Evolutionary conservation across 2,329 filamentous ascomycete genomes (phyloP).

Genomic region (Aaosphaeria pasadenensis): DNA sequence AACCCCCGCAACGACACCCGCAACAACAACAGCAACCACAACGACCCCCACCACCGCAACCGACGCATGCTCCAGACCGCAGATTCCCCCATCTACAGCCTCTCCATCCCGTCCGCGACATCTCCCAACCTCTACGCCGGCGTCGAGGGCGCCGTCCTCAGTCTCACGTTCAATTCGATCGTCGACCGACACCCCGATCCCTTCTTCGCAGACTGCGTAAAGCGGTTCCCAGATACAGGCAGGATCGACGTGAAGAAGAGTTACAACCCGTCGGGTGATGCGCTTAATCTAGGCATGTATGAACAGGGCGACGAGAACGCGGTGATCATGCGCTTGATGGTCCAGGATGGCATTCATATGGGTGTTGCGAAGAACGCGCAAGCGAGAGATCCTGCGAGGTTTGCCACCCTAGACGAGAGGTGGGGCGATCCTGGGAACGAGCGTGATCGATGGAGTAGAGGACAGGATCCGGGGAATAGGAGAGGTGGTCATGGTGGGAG

Average conservation of each 20-base stretch:
- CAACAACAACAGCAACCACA: constrained; percentile 1
- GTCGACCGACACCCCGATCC: constrained; percentile 45
- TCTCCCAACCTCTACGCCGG: constrained; percentile 49
- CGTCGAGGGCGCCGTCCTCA: constrained; percentile 44
- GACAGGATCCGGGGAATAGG: background rate
- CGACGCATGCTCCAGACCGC: constrained; percentile 4
- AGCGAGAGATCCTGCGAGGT: constrained; percentile 9
- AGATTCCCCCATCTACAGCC: constrained; percentile 47
- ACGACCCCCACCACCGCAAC: constrained; percentile 14
- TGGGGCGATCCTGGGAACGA: constrained; percentile 30
- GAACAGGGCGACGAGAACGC: constrained; percentile 39
- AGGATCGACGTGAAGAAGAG: constrained; percentile 21
- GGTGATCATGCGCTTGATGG: constrained; percentile 37
- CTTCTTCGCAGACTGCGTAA: constrained; percentile 20
- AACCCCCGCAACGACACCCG: constrained; percentile 29
- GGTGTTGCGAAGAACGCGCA: constrained; percentile 13
- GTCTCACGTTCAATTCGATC: constrained; percentile 43
- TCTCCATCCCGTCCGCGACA: constrained; percentile 44
- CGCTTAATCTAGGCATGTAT: constrained; percentile 46
- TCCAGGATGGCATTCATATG: constrained; percentile 36
- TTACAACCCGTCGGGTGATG: constrained; percentile 35
- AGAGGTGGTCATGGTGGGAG: constrained; percentile 12
- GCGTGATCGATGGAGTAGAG: background rate
- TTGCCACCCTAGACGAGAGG: constrained; percentile 33
- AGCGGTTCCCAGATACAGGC: constrained; percentile 8